Conservation (phyloP, 2,329 filamentous ascomycete genomes). For the Botrytis aclada region DNA sequence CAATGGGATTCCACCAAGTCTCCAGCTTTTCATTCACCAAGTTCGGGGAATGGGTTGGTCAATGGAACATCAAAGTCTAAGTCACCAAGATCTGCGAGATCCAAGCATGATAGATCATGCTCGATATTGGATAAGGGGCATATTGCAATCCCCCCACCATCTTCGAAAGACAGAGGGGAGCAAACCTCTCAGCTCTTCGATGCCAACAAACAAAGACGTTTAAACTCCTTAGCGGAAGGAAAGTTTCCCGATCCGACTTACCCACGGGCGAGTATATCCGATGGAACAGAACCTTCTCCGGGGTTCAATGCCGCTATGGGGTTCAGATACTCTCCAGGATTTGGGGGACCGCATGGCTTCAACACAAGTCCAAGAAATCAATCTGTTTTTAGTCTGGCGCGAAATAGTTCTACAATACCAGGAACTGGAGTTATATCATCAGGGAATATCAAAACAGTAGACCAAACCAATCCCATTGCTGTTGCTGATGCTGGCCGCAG, state of each 20-base stretch:
- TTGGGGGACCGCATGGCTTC: slow-evolving; percentile 13
- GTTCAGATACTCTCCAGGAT: slow-evolving; percentile 16
- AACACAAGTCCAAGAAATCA: background rate
- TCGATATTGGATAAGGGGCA: background rate
- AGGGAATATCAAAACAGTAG: background rate
- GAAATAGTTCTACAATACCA: background rate
- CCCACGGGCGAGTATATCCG: slow-evolving; percentile 13
- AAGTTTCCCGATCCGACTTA: slow-evolving; percentile 16
- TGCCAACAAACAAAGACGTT: slow-evolving; percentile 3
- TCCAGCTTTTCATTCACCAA: background rate
- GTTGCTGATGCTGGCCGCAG: background rate
- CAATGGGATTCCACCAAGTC: background rate
- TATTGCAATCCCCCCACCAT: slow-evolving; percentile 6
- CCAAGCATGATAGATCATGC: slow-evolving; percentile 1
- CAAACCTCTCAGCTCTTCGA: slow-evolving; percentile 9
- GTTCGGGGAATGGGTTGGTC: background rate
- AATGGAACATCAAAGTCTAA: background rate
- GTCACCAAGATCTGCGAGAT: background rate
- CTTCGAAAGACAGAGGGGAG: slow-evolving; percentile 10
- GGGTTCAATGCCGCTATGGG: slow-evolving; percentile 13
- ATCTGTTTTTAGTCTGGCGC: background rate
- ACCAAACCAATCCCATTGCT: background rate
- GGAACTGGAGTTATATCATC: background rate
- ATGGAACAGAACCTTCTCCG: background rate
- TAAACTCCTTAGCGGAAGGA: background rate